These are phyloP conservation scores for Paratinospora sagittata DNA, from an alignment of 164 flowering plant genomes.

Conservation along the genomic window DNA sequence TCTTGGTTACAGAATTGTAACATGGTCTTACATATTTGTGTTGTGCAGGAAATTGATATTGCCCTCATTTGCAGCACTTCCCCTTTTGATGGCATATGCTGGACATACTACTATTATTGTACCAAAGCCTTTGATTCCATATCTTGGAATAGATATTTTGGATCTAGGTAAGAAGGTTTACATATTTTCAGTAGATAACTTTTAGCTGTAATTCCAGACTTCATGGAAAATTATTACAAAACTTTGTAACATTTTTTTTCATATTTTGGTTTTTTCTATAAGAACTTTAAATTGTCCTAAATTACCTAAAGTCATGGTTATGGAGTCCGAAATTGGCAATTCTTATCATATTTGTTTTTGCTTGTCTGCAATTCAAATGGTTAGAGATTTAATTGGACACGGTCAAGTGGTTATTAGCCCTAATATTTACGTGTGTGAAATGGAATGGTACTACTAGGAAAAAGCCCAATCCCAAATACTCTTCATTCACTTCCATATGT, in stretches of 20 bases:
- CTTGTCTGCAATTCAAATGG: neutral
- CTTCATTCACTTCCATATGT: neutral
- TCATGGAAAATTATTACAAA: neutral
- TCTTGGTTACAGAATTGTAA: constrained; percentile 9
- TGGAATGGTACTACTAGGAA: neutral
- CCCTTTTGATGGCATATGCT: constrained; percentile 96
- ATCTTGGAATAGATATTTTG: constrained; percentile 60
- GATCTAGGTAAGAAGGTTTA: constrained; percentile 59
- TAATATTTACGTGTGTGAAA: neutral
- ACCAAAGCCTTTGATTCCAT: constrained; percentile 85
- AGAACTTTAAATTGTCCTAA: neutral
- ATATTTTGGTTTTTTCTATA: neutral
- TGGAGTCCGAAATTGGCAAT: neutral
- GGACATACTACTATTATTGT: constrained; percentile 87
- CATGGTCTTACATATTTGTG: constrained; percentile 17
- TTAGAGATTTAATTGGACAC: neutral
- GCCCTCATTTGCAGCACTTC: constrained; percentile 88
- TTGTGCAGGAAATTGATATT: constrained; percentile 71
- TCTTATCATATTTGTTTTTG: neutral
- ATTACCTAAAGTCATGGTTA: neutral
- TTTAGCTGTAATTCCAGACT: neutral
- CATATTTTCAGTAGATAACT: neutral
- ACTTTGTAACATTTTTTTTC: neutral
- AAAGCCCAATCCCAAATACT: neutral
- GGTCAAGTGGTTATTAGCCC: neutral